Conservation (phyloP, 2,329 filamentous ascomycete species). For the Stachybotrys echinatus region DNA sequence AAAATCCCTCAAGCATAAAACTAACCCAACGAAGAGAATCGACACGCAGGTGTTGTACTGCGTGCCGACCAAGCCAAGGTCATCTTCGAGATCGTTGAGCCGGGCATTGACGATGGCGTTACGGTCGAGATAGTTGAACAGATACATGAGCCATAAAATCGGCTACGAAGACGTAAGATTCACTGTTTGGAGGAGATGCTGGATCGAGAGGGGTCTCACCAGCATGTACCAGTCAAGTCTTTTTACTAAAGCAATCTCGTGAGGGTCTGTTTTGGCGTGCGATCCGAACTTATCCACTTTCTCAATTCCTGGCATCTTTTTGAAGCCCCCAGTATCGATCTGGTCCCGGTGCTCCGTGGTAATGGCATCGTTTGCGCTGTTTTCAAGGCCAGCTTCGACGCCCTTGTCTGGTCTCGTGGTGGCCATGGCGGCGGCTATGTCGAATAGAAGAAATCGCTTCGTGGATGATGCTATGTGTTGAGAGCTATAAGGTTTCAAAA, state of each 20-base stretch:
- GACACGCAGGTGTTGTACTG: constrained; percentile 15
- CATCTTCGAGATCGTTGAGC: not conserved
- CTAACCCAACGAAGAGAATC: constrained; percentile 9
- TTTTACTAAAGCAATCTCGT: constrained; percentile 26
- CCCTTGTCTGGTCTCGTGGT: not conserved
- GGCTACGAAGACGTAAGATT: constrained; percentile 2
- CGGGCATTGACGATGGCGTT: constrained; percentile 1
- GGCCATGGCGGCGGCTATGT: too few relatives aligned
- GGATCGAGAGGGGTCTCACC: constrained; percentile 7
- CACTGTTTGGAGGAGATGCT: not conserved
- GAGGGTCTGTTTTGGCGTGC: not conserved
- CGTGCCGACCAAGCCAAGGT: constrained; percentile 8
- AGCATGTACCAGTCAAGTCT: constrained; percentile 29
- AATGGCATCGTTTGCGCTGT: not conserved
- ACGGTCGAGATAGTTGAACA: constrained; percentile 10
- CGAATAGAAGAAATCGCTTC: too few relatives aligned
- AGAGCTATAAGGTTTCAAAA: too few relatives aligned
- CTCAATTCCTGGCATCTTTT: not conserved
- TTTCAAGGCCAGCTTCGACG: too few relatives aligned
- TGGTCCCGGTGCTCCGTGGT: not conserved
- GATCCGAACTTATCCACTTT: constrained; percentile 1
- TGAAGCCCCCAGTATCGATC: not conserved
- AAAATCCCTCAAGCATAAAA: not conserved
- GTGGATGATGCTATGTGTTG: too few relatives aligned
- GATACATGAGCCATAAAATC: constrained; percentile 25